Evolutionary conservation across 257 asterid genomes (phyloP).

Genomic region (Fraxinus americana): DNA sequence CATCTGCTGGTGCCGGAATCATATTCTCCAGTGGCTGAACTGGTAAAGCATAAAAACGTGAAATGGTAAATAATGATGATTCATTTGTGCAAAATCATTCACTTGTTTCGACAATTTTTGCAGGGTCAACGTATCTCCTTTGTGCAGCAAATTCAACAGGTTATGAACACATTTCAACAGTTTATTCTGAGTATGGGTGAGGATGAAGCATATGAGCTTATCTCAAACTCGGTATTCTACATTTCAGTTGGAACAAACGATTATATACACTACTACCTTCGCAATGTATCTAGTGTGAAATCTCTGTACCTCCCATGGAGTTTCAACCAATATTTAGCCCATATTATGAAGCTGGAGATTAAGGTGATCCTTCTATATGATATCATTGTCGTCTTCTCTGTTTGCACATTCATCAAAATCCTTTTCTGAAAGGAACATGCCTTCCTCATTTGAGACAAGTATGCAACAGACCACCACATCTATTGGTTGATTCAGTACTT

Average conservation of each 20-base stretch:
- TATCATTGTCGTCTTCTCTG: constrained; percentile 8
- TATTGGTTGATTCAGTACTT: too few species aligned
- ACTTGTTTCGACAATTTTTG: not conserved
- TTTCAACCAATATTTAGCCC: constrained; percentile 77
- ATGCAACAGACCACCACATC: too few species aligned
- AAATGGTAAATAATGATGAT: not conserved
- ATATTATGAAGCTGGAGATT: constrained; percentile 69
- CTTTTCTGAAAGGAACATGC: not conserved
- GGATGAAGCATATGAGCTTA: constrained; percentile 61
- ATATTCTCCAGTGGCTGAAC: constrained; percentile 90
- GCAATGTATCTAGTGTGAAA: constrained; percentile 74
- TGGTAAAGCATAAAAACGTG: constrained; percentile 43
- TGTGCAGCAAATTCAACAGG: constrained; percentile 89
- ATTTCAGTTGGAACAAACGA: constrained; percentile 87
- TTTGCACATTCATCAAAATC: not conserved
- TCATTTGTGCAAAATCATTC: not conserved
- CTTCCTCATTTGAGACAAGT: too few species aligned
- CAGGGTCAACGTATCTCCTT: constrained; percentile 97
- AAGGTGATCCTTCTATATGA: constrained; percentile 50
- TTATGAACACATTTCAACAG: constrained; percentile 78
- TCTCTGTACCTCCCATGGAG: constrained; percentile 77
- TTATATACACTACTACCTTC: constrained; percentile 94
- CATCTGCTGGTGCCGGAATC: constrained; percentile 96
- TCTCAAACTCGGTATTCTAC: constrained; percentile 75
- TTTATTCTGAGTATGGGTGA: constrained; percentile 80